Percentiles rank a stretch among this genome's conserved stretches.
phyloP scores from a whole-genome alignment of 2,329 filamentous ascomycete genomes.

The Tothia fuscella region DNA sequence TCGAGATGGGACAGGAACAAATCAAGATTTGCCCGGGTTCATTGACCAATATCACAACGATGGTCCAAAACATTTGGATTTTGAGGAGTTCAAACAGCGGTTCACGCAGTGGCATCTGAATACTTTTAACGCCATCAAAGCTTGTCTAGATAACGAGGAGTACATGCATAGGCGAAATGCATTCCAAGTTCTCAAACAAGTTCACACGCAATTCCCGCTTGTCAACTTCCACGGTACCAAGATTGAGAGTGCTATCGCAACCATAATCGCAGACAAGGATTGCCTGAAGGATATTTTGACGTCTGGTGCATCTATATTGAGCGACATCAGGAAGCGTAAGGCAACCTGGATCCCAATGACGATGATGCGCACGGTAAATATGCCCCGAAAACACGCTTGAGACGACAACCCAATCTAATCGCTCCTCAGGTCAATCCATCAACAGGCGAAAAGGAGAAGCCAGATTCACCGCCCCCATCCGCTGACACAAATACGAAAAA shows the following conservation, averaged over 20 bases:
- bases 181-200: constrained; percentile 73
- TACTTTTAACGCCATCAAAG: constrained; percentile 66
- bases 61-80: constrained; percentile 61
- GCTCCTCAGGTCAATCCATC: background rate
- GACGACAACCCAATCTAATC: background rate
- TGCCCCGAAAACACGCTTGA: constrained; percentile 13
- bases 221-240: constrained; percentile 78
- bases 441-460: too few species aligned
- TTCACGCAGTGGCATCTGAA: constrained; percentile 86
- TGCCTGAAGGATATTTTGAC: constrained; percentile 63
- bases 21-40: constrained; percentile 63
- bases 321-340: constrained; percentile 55
- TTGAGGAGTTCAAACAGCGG: constrained; percentile 73
- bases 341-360: constrained; percentile 63
- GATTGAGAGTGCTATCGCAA: constrained; percentile 55
- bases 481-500: constrained; percentile 17
- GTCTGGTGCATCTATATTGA: constrained; percentile 58
- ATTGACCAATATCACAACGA: constrained; percentile 59
- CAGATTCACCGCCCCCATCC: background rate
- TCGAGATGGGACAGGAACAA: constrained; percentile 62
- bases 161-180: constrained; percentile 98
- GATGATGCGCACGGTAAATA: constrained; percentile 60
- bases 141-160: constrained; percentile 69
- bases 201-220: constrained; percentile 73
- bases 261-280: constrained; percentile 44